Percentiles rank a stretch among this genome's conserved stretches.
Evolutionary conservation across 805 yeast species (phyloP).

Genomic region (Nakazawaea ernobii): DNA sequence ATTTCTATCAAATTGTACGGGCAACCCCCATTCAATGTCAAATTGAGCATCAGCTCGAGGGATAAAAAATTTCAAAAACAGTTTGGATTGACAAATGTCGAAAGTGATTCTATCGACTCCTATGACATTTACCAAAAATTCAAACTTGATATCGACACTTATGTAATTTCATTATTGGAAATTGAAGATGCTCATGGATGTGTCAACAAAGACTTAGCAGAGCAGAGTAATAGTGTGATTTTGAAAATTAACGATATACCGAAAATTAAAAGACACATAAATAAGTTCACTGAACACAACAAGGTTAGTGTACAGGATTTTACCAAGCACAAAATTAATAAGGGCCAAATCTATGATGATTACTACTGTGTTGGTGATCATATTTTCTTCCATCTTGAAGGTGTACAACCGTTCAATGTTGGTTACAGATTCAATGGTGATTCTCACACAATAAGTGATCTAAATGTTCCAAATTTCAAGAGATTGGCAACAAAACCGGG

Average conservation of each 20-base stretch:
- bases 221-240: slow-evolving; percentile 34
- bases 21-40: slow-evolving; percentile 52
- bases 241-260: slow-evolving; percentile 77
- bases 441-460: slow-evolving; percentile 50
- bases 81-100: slow-evolving; percentile 38
- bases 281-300: slow-evolving; percentile 9
- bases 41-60: slow-evolving; percentile 48
- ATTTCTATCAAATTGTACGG: slow-evolving; percentile 57
- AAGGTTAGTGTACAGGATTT: background rate
- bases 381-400: slow-evolving; percentile 67
- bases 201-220: slow-evolving; percentile 23
- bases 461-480: slow-evolving; percentile 33
- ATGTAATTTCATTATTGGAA: slow-evolving; percentile 49
- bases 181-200: slow-evolving; percentile 73
- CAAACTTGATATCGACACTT: slow-evolving; percentile 62
- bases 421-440: slow-evolving; percentile 67
- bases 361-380: slow-evolving; percentile 93
- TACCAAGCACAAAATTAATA: slow-evolving; percentile 12
- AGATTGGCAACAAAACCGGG: slow-evolving; percentile 85
- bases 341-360: slow-evolving; percentile 3
- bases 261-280: slow-evolving; percentile 41
- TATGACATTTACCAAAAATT: slow-evolving; percentile 36
- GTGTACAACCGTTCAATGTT: slow-evolving; percentile 75
- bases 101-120: slow-evolving; percentile 29
- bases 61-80: slow-evolving; percentile 51